A percentile compares a stretch with the other conserved stretches of the same genome.
phyloP scores from a whole-genome alignment of 805 yeast genomes.

The Ogataea neopini region DNA sequence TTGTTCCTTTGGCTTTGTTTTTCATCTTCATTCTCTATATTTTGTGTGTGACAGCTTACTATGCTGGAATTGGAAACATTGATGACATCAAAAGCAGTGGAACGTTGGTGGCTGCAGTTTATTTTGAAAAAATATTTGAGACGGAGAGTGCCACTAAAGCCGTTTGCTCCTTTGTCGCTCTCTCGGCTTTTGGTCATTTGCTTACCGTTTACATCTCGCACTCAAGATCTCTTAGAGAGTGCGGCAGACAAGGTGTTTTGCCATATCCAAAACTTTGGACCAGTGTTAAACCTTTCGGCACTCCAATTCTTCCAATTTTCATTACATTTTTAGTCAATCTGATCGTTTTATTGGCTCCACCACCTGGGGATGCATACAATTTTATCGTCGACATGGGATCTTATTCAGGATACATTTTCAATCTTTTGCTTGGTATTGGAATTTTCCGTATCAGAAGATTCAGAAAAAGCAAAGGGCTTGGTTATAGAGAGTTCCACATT shows the following conservation, averaged over 20 bases:
- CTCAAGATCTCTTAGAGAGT: slow-evolving; percentile 76
- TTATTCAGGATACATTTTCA: slow-evolving; percentile 78
- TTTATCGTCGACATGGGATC: slow-evolving; percentile 78
- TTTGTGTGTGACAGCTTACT: slow-evolving; percentile 77
- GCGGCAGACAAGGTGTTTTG: slow-evolving; percentile 79
- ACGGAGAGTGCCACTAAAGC: slow-evolving; percentile 58
- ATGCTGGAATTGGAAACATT: slow-evolving; percentile 70
- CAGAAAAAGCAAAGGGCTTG: slow-evolving; percentile 38
- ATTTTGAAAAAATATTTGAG: slow-evolving; percentile 74
- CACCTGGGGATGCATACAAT: slow-evolving; percentile 87
- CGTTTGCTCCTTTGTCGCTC: slow-evolving; percentile 75
- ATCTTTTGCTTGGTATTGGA: slow-evolving; percentile 63
- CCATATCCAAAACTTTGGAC: slow-evolving; percentile 77
- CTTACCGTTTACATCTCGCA: slow-evolving; percentile 79
- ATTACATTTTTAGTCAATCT: slow-evolving; percentile 79
- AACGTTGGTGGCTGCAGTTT: slow-evolving; percentile 71
- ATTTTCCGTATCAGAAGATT: slow-evolving; percentile 45
- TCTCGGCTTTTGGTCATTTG: slow-evolving; percentile 81
- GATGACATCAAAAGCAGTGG: slow-evolving; percentile 62
- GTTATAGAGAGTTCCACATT: slow-evolving; percentile 35
- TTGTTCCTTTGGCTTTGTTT: slow-evolving; percentile 74
- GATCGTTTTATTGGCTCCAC: slow-evolving; percentile 74
- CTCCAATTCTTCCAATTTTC: slow-evolving; percentile 72
- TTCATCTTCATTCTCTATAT: slow-evolving; percentile 65
- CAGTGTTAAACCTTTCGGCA: slow-evolving; percentile 65